A percentile compares a stretch with the other conserved stretches of the same genome.
Conservation (phyloP, 208 protist genomes). For the Leishmania guyanensis region DNA sequence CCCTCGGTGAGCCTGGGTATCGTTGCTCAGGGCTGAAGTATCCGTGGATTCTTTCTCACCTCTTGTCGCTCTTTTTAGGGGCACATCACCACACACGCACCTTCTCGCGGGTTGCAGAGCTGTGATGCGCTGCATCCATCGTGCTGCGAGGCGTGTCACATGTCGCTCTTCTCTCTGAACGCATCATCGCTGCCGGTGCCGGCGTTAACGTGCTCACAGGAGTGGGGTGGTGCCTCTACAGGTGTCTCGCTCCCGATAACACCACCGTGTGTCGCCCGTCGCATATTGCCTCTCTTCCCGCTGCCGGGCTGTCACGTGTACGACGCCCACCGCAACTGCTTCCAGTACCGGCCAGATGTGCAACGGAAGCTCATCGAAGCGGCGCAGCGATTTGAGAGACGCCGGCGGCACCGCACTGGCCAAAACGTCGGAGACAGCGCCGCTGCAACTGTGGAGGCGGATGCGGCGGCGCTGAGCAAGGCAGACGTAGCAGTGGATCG, state of each 20-base stretch:
- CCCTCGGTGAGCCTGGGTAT: neutral
- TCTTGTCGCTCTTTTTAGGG: too few species aligned
- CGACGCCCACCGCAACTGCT: conserved; percentile 29
- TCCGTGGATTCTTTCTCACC: neutral
- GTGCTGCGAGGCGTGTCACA: neutral
- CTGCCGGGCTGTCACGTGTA: conserved; percentile 22
- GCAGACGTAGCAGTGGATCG: neutral
- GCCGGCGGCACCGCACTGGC: neutral
- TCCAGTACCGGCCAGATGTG: conserved; percentile 27
- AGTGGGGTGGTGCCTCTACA: neutral
- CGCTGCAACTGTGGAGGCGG: neutral
- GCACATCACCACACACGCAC: neutral
- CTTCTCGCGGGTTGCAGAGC: neutral
- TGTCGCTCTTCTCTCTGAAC: neutral
- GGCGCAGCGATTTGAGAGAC: neutral
- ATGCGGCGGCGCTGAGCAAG: neutral
- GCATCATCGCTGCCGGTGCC: conserved; percentile 1
- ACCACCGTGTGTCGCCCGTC: conserved; percentile 17
- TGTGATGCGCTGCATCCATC: neutral
- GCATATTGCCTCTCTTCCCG: conserved; percentile 17
- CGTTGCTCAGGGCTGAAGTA: neutral
- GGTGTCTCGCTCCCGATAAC: conserved; percentile 5
- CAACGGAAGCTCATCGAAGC: conserved; percentile 7
- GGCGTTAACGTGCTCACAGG: neutral
- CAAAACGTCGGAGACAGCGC: neutral